Evolutionary conservation across 257 asterid species (phyloP), one percentile per base, ranked within the genome.

Genomic region (Scutellaria minor): DNA sequence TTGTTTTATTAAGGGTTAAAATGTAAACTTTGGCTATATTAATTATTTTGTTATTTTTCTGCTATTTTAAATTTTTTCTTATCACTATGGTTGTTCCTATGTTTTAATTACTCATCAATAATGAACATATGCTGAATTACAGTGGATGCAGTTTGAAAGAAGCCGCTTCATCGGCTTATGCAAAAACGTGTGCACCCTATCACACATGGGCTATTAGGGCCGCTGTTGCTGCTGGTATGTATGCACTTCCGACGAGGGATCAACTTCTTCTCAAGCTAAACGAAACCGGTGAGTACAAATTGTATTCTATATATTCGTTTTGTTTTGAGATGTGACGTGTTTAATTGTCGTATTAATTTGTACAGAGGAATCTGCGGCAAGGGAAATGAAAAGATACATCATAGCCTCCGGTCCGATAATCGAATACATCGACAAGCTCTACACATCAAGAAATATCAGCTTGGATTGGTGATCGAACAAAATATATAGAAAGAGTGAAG

Each of bases 141-240:
- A 92, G 97, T 9, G 85, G 79, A 3, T 62, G 80, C 41, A 84
- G 86, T 60, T 77, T 92, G 80, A 92, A 75, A 75, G 97, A 85
- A 48, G 96, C 96, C 1, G 96, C 97, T 48, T 86, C 96, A 44
- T 64, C 76, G 9, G 97, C 98, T 18, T 92, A 90, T 51, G 77
- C 88, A 7, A 73, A 79, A 59, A 94, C 95, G 7, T 90, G 97
- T 59, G 96, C 98, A 35, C 92, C 94, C 1, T 92, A 85, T 72
- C 97, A 92, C 81, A 77, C 96, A 4, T 92, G 98, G 98, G 90
- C 95, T 0, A 86, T 92, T 20, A 84, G 98, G 70, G 82, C 98
- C 41, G 97, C 97, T 20, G 98, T 84, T 65, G 82, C 83, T 24
- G 98, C 98, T 0, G 98, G 98, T 7, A 90, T 92, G 97, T 90